Conservation (phyloP, 2,329 filamentous ascomycete species). For the Beauveria asiatica region DNA sequence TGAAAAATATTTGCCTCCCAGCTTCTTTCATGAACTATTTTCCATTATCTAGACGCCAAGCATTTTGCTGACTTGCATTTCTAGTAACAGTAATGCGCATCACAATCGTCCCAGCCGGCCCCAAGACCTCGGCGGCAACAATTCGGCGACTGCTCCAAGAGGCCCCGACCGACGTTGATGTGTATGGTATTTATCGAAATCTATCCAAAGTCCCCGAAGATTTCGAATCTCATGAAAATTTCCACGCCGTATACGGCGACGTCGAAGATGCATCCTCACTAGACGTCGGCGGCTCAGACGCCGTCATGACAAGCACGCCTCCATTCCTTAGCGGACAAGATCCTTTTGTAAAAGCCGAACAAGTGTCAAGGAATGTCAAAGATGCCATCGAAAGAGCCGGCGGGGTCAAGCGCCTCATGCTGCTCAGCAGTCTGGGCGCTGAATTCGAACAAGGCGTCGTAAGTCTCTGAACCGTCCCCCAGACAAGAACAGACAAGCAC, state of each 20-base stretch:
- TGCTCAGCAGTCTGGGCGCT: slow-evolving; percentile 25
- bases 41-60: neutral
- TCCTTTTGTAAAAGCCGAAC: slow-evolving; percentile 2
- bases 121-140: slow-evolving; percentile 18
- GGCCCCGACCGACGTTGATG: slow-evolving; percentile 3
- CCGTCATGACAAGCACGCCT: slow-evolving; percentile 19
- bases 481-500: too few species aligned
- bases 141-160: slow-evolving; percentile 19
- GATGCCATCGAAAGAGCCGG: slow-evolving; percentile 19
- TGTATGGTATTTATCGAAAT: slow-evolving; percentile 18
- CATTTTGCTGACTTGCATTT: neutral
- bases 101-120: slow-evolving; percentile 19
- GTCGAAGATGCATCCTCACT: slow-evolving; percentile 16
- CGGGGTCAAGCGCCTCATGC: slow-evolving; percentile 21
- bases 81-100: slow-evolving; percentile 15
- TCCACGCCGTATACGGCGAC: slow-evolving; percentile 18
- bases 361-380: slow-evolving; percentile 18
- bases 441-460: slow-evolving; percentile 25
- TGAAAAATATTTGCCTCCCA: neutral
- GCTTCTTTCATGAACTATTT: neutral
- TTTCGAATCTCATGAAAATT: slow-evolving; percentile 15
- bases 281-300: slow-evolving; percentile 18
- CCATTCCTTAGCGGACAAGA: slow-evolving; percentile 15
- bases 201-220: slow-evolving; percentile 16
- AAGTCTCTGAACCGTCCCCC: slow-evolving; percentile 1